These are phyloP conservation scores for Salvia hispanica DNA, from an alignment of 257 asterid genomes.

Conservation along the genomic window DNA sequence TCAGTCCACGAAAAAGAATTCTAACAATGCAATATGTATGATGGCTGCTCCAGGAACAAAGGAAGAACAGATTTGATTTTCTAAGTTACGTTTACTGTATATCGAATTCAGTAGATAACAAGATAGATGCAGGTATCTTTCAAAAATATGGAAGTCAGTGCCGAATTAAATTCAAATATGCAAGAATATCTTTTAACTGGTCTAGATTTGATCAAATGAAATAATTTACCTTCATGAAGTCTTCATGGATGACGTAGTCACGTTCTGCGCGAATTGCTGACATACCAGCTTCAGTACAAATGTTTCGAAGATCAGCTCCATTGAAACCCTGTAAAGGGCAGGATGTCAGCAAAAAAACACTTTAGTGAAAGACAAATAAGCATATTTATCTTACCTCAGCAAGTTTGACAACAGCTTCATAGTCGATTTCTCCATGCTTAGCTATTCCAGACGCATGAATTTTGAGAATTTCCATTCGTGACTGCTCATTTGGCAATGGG, in stretches of 20 bases:
- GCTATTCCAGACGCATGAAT: constrained; percentile 96
- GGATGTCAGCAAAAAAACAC: not conserved
- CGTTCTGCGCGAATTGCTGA: constrained; percentile 93
- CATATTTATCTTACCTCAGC: constrained; percentile 73
- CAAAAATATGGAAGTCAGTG: not conserved
- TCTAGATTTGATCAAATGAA: not conserved
- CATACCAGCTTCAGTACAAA: constrained; percentile 98
- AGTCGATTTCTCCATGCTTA: constrained; percentile 96
- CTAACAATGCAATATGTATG: not conserved
- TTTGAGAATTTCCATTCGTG: constrained; percentile 89
- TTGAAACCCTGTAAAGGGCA: constrained; percentile 70
- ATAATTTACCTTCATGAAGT: constrained; percentile 82
- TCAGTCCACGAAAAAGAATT: not conserved
- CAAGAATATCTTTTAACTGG: not conserved
- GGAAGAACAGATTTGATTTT: too few species aligned
- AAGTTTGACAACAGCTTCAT: constrained; percentile 90
- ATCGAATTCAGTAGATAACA: too few species aligned
- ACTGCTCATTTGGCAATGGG: constrained; percentile 93
- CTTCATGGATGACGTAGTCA: constrained; percentile 96
- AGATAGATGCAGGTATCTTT: not conserved
- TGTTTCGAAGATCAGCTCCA: constrained; percentile 93
- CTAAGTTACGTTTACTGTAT: too few species aligned
- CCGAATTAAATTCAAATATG: not conserved
- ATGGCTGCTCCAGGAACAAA: not conserved
- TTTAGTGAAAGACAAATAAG: constrained; percentile 1